Conservation (phyloP, 1,284 basidiomycete genomes). For the Tylopilus sp. region DNA sequence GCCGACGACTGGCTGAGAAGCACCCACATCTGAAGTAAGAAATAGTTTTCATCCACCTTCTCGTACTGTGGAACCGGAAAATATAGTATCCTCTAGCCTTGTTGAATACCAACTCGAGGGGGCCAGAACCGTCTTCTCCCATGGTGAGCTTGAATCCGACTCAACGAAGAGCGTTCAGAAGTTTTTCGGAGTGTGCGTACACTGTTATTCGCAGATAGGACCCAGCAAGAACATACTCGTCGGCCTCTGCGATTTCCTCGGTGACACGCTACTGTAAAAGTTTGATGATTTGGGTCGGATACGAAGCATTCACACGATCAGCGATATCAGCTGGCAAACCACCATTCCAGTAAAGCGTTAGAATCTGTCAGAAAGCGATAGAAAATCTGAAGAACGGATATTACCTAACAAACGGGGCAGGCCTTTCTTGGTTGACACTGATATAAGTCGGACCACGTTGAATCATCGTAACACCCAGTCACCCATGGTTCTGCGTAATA, state of each 20-base stretch:
- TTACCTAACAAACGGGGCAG: slow-evolving; percentile 39
- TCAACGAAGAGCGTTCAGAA: slow-evolving; percentile 49
- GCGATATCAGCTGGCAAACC: slow-evolving; percentile 39
- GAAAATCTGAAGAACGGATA: slow-evolving; percentile 16
- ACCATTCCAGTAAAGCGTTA: slow-evolving; percentile 43
- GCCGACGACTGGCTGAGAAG: slow-evolving; percentile 60
- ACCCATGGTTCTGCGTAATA: not conserved
- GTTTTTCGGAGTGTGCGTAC: slow-evolving; percentile 38
- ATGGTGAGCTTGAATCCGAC: slow-evolving; percentile 58
- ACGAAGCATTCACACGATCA: slow-evolving; percentile 39
- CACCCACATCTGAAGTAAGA: slow-evolving; percentile 51
- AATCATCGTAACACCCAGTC: slow-evolving; percentile 52
- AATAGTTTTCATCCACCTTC: not conserved
- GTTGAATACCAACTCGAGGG: slow-evolving; percentile 29
- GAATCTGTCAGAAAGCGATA: not conserved
- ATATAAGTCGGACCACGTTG: slow-evolving; percentile 63
- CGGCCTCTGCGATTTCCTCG: slow-evolving; percentile 19
- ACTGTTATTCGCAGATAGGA: slow-evolving; percentile 35
- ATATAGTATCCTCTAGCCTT: slow-evolving; percentile 43
- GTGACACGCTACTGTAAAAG: slow-evolving; percentile 46
- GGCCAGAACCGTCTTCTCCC: slow-evolving; percentile 53
- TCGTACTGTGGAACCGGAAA: not conserved
- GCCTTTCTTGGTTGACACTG: slow-evolving; percentile 47
- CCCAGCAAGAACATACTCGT: slow-evolving; percentile 14
- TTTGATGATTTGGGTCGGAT: slow-evolving; percentile 16